Evolutionary conservation across 2,329 filamentous ascomycete genomes (phyloP), one percentile per base, ranked within the genome.

Genomic region (Aspergillus transmontanensis): DNA sequence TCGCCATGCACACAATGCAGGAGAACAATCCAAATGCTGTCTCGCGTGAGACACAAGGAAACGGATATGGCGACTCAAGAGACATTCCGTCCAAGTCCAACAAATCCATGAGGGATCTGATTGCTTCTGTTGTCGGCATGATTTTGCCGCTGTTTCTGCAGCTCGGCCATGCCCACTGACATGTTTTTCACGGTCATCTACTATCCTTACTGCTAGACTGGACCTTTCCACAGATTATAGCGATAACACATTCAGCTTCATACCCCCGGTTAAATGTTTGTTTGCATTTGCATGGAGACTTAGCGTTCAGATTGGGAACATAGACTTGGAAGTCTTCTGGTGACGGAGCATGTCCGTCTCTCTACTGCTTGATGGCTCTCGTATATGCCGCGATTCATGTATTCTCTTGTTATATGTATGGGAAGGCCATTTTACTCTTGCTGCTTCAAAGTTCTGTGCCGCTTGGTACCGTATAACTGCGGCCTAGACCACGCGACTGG

Each of bases 1-100:
- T 99, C 50, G 95, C 95, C 1, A 97, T 98, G 94, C 95, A 99
- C 75, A 93, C 94, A 0, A 97, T 98, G 93, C 92, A 96, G 75
- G 94, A 97, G 72, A 81, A 79, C 59, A 75, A 75, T n/a, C 70
- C 75, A 23, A 72, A 71, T 36, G 70, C 71, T 6, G 59, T 68
- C 6, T 65, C 73, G 14, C 76, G 75, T 12, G 75, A 79, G 41
- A 60, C 72, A 19, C 71, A 75, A 56, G 67, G 68, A n/a, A 82
- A 81, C 64, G 80, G 80, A 53, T 81, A 81, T 61, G 71, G 75
- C 23, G 79, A 82, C 57, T 67, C 76, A 23, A 73, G 79, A 53
- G 78, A 79, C 28, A 63, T 72, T 4, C 68, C 68, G 14, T 61
- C 64, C 23, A 73, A 74, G 64, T 69, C 75, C 6, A 77, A 79